Evolutionary conservation across 495 filamentous ascomycete genomes (phyloP).

Genomic region (Xylaria castorea): DNA sequence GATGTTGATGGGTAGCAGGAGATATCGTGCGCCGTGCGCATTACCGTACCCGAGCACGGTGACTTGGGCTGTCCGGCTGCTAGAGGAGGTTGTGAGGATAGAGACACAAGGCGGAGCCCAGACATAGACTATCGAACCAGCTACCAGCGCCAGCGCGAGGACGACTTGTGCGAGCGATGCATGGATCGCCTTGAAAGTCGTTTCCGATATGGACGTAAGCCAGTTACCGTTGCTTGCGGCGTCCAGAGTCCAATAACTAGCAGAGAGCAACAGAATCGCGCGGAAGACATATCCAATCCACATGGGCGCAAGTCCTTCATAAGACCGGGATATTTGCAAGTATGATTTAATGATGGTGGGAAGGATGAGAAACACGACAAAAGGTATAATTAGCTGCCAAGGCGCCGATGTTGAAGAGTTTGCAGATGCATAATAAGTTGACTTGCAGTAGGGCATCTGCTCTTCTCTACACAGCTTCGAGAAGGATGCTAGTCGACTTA

Average conservation of each 20-base stretch:
- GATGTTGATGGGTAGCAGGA: conserved; percentile 81
- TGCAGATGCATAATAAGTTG: conserved; percentile 92
- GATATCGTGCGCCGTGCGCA: conserved; percentile 87
- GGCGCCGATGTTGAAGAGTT: conserved; percentile 90
- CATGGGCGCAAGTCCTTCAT: conserved; percentile 79
- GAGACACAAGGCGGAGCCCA: conserved; percentile 79
- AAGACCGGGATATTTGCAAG: conserved; percentile 77
- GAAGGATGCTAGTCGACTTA: conserved; percentile 83
- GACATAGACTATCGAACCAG: conserved; percentile 70
- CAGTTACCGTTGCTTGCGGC: conserved; percentile 89
- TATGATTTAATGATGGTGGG: conserved; percentile 80
- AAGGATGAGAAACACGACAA: conserved; percentile 72
- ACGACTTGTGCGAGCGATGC: conserved; percentile 76
- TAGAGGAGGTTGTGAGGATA: conserved; percentile 53
- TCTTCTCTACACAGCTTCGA: conserved; percentile 96
- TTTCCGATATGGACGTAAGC: conserved; percentile 64
- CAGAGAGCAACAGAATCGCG: conserved; percentile 73
- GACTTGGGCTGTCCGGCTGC: conserved; percentile 56
- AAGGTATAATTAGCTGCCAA: conserved; percentile 87
- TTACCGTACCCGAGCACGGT: conserved; percentile 92
- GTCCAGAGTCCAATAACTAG: conserved; percentile 88
- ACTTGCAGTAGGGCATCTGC: conserved; percentile 95
- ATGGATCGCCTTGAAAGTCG: conserved; percentile 71
- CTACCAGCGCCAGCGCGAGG: conserved; percentile 74
- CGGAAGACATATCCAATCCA: conserved; percentile 88